Conservation (phyloP, 2,329 filamentous ascomycete genomes). For the Fusarium sp. region DNA sequence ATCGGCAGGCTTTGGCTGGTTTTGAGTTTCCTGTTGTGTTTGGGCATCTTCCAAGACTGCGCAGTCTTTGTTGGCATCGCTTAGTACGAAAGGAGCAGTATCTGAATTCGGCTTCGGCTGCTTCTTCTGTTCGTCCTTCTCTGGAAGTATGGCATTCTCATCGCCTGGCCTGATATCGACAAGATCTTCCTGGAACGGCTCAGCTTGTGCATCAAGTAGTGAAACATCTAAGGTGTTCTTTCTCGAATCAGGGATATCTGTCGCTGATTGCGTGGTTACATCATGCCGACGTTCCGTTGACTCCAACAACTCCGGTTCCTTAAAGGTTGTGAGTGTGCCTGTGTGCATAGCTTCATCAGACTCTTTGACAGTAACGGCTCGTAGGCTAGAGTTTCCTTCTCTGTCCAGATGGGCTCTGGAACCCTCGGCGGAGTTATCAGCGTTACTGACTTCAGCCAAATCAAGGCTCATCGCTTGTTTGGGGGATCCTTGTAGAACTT, state of each 20-base stretch:
- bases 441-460: neutral
- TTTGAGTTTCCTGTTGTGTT: neutral
- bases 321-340: neutral
- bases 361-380: neutral
- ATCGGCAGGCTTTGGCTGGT: neutral
- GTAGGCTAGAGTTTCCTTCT: neutral
- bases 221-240: neutral
- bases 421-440: neutral
- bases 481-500: neutral
- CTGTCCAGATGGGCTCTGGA: neutral
- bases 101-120: constrained; percentile 7
- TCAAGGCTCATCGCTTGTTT: neutral
- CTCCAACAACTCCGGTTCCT: neutral
- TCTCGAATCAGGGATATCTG: neutral
- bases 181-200: neutral
- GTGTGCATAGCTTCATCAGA: neutral
- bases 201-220: neutral
- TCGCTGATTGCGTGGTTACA: neutral
- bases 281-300: neutral
- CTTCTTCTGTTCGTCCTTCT: constrained; percentile 33
- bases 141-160: neutral
- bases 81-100: neutral
- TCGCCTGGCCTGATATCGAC: neutral
- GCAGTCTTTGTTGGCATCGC: neutral
- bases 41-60: neutral